Evolutionary conservation across 371 early-diverging fungal species (phyloP).

Genomic region (Mucor plumbeus): DNA sequence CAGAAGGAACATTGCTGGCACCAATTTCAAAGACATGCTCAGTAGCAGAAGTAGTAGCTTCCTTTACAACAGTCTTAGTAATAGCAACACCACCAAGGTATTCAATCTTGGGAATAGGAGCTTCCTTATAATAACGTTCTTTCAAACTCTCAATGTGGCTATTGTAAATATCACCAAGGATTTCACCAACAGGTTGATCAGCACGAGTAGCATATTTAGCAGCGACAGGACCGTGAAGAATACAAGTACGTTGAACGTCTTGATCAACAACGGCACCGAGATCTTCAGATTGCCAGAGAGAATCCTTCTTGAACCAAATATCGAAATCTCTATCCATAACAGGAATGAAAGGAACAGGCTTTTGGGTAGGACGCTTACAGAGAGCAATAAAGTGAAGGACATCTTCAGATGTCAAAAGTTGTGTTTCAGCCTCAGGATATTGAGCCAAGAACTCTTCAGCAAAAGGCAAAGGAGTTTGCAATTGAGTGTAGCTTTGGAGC

Average conservation of each 20-base stretch:
- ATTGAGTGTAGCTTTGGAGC: conserved; percentile 74
- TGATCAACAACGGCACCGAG: conserved; percentile 89
- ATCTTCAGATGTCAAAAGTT: conserved; percentile 91
- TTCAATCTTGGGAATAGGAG: conserved; percentile 79
- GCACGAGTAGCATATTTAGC: conserved; percentile 77
- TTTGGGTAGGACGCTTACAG: conserved; percentile 83
- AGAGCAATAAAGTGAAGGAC: conserved; percentile 87
- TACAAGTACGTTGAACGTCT: conserved; percentile 92
- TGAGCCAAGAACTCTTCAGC: conserved; percentile 78
- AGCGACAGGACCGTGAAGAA: conserved; percentile 95
- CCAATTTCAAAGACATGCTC: conserved; percentile 65
- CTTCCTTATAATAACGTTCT: conserved; percentile 76
- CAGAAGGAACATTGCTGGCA: conserved; percentile 61
- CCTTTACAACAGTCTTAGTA: conserved; percentile 19
- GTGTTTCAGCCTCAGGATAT: conserved; percentile 78
- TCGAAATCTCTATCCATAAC: conserved; percentile 93
- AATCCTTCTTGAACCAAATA: conserved; percentile 96
- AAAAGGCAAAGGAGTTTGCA: conserved; percentile 73
- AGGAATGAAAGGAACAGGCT: conserved; percentile 94
- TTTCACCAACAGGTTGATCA: conserved; percentile 90
- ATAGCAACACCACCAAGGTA: conserved; percentile 77
- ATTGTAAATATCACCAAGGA: conserved; percentile 86
- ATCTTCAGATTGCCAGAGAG: conserved; percentile 95
- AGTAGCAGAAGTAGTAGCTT: conserved; percentile 34
- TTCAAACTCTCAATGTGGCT: conserved; percentile 83